Conservation (phyloP, 257 asterid species). For the Fraxinus americana region DNA sequence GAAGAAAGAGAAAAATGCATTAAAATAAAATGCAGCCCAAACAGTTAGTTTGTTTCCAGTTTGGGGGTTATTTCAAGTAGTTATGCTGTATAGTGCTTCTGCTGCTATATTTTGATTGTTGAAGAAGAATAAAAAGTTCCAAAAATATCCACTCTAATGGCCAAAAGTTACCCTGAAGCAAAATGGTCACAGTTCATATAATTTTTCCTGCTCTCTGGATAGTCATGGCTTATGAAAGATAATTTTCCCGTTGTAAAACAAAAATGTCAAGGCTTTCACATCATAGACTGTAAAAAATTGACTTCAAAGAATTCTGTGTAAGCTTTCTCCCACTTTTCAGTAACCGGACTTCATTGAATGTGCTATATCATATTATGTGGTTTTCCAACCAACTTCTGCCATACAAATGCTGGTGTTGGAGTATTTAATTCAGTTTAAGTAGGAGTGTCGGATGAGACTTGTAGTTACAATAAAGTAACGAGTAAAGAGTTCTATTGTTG, state of each 20-base stretch:
- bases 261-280: not conserved
- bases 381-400: not conserved
- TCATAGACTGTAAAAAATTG: not conserved
- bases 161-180: not conserved
- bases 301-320: not conserved
- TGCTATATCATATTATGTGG: not conserved
- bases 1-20: too few relatives aligned
- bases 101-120: not conserved
- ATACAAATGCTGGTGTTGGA: not conserved
- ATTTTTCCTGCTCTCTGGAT: not conserved
- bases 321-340: not conserved
- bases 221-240: not conserved
- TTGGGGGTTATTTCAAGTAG: not conserved
- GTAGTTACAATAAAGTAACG: not conserved
- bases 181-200: not conserved
- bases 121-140: not conserved
- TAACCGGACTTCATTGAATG: not conserved
- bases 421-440: not conserved
- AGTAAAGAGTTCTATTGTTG: not conserved
- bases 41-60: not conserved
- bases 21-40: too few relatives aligned
- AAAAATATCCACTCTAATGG: not conserved
- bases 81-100: constrained; percentile 2
- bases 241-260: not conserved
- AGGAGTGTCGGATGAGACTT: not conserved